Evolutionary conservation across 192 early-diverging fungal species (phyloP).

Genomic region (Fimicolochytrium jonesii): DNA sequence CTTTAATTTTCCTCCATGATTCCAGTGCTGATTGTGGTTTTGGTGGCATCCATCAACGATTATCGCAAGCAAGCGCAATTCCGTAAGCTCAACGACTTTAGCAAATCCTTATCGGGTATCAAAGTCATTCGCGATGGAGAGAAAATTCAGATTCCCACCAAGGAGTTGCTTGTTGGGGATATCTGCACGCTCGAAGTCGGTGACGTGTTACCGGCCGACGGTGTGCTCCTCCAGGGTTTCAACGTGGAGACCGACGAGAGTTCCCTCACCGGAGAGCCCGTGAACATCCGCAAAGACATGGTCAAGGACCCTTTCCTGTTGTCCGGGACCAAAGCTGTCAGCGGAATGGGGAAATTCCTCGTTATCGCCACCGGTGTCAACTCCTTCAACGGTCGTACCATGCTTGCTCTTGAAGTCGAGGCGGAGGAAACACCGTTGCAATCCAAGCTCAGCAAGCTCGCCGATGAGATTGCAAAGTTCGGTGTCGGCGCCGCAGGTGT

Average conservation of each 20-base stretch:
- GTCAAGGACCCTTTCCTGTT: constrained; percentile 81
- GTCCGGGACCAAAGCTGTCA: constrained; percentile 86
- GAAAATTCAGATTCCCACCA: constrained; percentile 68
- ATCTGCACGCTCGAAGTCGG: constrained; percentile 82
- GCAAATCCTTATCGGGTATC: constrained; percentile 29
- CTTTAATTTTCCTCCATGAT: neutral
- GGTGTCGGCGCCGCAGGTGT: constrained; percentile 78
- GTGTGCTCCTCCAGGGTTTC: constrained; percentile 72
- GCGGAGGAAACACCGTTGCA: constrained; percentile 89
- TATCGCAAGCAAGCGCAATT: constrained; percentile 52
- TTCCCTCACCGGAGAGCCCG: constrained; percentile 87
- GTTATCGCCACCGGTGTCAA: constrained; percentile 80
- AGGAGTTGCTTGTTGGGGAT: constrained; percentile 87
- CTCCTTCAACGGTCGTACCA: constrained; percentile 82
- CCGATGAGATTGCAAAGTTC: constrained; percentile 90
- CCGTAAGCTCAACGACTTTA: constrained; percentile 45
- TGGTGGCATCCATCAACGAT: constrained; percentile 84
- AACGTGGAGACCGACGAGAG: constrained; percentile 86
- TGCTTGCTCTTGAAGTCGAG: constrained; percentile 86
- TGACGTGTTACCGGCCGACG: constrained; percentile 94
- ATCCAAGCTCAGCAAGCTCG: constrained; percentile 79
- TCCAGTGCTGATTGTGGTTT: constrained; percentile 81
- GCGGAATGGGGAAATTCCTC: constrained; percentile 83
- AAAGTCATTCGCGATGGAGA: constrained; percentile 69
- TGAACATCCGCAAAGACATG: constrained; percentile 70